A percentile compares a stretch with the other conserved stretches of the same genome.
These are phyloP conservation scores for Ophiosphaerella narmari DNA, from an alignment of 2,329 filamentous ascomycete species.

Conservation along the genomic window DNA sequence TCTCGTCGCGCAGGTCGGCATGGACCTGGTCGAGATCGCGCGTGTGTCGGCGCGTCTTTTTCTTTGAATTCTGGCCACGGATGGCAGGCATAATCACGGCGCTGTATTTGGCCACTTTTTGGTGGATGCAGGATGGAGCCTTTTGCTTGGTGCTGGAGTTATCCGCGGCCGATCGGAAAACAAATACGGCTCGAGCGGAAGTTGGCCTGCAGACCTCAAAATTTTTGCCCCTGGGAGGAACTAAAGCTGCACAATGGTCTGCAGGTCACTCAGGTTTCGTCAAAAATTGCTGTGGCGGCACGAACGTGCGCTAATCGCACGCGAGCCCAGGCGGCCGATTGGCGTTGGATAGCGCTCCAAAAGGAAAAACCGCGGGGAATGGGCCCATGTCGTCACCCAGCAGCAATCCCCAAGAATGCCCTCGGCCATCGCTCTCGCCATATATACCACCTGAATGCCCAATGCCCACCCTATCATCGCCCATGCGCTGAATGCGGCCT, in stretches of 20 bases:
- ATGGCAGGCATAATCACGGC: constrained; percentile 54
- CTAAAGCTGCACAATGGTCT: constrained; percentile 18
- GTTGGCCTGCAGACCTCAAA: neutral
- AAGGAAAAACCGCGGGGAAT: constrained; percentile 5
- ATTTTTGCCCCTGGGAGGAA: neutral
- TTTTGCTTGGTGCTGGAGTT: constrained; percentile 1
- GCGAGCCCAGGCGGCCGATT: constrained; percentile 10
- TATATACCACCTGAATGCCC: constrained; percentile 4
- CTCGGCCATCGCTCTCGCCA: no score
- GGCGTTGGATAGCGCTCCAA: constrained; percentile 1
- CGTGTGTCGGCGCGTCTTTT: constrained; percentile 53
- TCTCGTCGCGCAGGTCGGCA: constrained; percentile 75
- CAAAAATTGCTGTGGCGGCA: constrained; percentile 8
- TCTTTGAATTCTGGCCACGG: constrained; percentile 54
- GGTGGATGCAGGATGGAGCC: constrained; percentile 1
- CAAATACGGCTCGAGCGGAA: constrained; percentile 1
- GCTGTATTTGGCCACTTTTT: constrained; percentile 9
- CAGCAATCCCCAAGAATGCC: neutral
- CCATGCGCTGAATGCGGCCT: neutral
- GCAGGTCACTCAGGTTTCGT: constrained; percentile 24
- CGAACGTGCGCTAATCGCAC: constrained; percentile 14
- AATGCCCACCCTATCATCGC: neutral
- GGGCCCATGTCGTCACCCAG: constrained; percentile 8
- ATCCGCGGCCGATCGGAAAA: constrained; percentile 35
- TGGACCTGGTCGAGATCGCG: constrained; percentile 94